Percentiles rank a stretch among this genome's conserved stretches.
These are phyloP conservation scores for Suillus discolor DNA, from an alignment of 768 basidiomycete genomes.

Conservation along the genomic window DNA sequence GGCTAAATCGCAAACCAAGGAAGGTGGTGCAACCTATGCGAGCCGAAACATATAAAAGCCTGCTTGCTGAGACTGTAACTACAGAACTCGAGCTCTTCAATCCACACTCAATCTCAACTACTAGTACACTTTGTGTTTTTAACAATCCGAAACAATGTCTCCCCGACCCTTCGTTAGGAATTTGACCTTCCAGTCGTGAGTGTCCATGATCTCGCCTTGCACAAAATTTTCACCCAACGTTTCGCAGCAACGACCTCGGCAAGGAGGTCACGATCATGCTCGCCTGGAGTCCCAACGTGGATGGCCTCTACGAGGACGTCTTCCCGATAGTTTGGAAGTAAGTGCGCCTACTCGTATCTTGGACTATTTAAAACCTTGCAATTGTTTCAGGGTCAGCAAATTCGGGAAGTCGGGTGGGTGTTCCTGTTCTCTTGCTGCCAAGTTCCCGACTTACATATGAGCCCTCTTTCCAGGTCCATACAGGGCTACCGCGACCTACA, in stretches of 20 bases:
- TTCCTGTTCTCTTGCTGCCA: too few relatives aligned
- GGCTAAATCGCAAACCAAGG: background rate
- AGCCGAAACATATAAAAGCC: background rate
- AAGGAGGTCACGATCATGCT: background rate
- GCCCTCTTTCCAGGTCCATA: background rate
- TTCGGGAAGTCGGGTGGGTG: constrained; percentile 1
- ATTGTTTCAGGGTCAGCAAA: background rate
- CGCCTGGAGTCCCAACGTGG: background rate
- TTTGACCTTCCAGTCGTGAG: constrained; percentile 1
- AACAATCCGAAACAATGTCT: background rate
- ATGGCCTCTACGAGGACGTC: background rate
- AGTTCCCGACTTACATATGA: background rate
- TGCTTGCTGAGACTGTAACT: background rate
- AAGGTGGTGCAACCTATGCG: background rate
- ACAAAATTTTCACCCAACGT: background rate
- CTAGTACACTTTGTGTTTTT: background rate
- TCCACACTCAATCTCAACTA: background rate
- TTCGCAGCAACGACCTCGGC: background rate
- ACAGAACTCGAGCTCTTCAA: background rate
- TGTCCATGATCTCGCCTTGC: background rate
- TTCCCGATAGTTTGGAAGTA: constrained; percentile 5
- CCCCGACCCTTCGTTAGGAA: background rate
- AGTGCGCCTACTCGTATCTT: background rate
- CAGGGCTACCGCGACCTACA: background rate
- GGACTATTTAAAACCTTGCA: background rate